phyloP scores from a whole-genome alignment of 306 rosid species.

The Cyamopsis tetragonoloba region DNA sequence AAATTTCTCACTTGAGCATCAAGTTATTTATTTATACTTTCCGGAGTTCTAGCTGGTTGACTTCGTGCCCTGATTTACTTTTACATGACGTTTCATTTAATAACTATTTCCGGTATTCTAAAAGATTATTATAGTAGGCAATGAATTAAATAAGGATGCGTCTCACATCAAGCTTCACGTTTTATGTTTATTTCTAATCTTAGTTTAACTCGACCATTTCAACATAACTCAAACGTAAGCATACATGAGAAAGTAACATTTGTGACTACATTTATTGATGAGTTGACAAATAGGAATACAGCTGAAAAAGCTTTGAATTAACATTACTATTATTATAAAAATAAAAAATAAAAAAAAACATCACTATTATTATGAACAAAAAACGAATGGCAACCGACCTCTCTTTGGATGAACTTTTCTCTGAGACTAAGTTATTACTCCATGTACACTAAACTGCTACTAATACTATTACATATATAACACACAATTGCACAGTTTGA shows the following conservation, averaged over 20 bases:
- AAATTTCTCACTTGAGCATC: neutral
- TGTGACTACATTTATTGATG: constrained; percentile 22
- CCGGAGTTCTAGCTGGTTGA: neutral
- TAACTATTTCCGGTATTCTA: neutral
- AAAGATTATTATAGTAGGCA: neutral
- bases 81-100: neutral
- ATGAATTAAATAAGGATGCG: neutral
- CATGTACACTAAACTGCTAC: constrained; percentile 38
- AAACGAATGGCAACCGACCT: constrained; percentile 20
- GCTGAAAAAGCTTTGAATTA: neutral
- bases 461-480: constrained; percentile 19
- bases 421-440: constrained; percentile 15
- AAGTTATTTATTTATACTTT: neutral
- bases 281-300: constrained; percentile 20
- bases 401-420: constrained; percentile 22
- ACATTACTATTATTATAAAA: too few species aligned
- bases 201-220: neutral
- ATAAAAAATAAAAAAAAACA: too few species aligned
- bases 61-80: neutral
- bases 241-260: neutral
- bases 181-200: neutral
- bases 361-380: constrained; percentile 24
- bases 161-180: neutral
- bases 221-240: neutral
- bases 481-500: constrained; percentile 20